Evolutionary conservation across 331 rosid genomes (phyloP), one percentile per base, ranked within the genome.

Genomic region (Pyracantha coccinea): DNA sequence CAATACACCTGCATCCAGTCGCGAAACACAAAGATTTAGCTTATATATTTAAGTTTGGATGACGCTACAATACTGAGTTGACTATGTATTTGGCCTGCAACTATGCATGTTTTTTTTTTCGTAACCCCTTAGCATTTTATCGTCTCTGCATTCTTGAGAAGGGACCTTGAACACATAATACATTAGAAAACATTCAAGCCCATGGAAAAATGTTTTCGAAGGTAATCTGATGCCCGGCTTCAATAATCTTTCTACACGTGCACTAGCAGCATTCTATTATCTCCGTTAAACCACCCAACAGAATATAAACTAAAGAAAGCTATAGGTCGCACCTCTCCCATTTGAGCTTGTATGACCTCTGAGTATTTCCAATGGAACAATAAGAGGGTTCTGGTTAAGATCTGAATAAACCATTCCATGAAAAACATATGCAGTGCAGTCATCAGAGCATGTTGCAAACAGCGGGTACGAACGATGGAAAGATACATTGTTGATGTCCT

Each of bases 391-490:
- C 84, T 94, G 87, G 72, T 93, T 94, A 73, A 90, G 93, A 85
- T 94, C 99, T 13, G 96, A 82, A 79, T 94, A 94, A 71, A 94
- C 96, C 92, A 82, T 92, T 81, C 99, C 99, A 54, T 89, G 96
- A 55, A 92, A 94, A 80, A 94, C 87, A 83, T 89, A 90, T 23
- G 96, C 92, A 38, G 89, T 85, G 86, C 97, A 78, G 60, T 94
- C 96, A 77, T 94, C 99, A 33, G 99, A 94, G 92, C 96, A 86
- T 21, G 97, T 85, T 21, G 99, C 97, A 83, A 92, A 94, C 72
- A 94, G 66, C 19, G 99, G 96, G 77, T 85, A 92, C 15, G 94
- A 81, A 19, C 91, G 93, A 78, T 92, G 99, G 74, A 86, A 90
- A 65, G 85, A 88, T 64, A 90, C 97, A 29, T 78, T 84, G 79